Base-by-base conservation (phyloP, 106 monocot species). In the Xerophyta viscosa region DNA sequence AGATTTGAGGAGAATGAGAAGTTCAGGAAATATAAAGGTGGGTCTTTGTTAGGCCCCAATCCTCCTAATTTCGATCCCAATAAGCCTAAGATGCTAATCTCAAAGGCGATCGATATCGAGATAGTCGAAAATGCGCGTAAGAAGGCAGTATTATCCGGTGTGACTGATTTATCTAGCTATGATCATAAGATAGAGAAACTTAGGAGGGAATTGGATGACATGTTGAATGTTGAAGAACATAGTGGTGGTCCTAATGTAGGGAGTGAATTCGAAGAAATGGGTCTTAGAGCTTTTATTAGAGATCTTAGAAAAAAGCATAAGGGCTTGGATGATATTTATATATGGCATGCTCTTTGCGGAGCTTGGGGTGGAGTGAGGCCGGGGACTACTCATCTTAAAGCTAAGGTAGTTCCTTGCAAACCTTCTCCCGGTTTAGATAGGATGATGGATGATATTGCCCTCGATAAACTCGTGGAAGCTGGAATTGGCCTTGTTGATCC, bases 291-390 rank as follows among this genome's bases (percentile, higher is more conserved):
- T 5, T 71, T 81, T 29, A 64, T 52, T 3, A 64, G 63, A 20
- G 76, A 81, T 68, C 21, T 81, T 57, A 62, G 71, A 18, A 58
- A 22, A 7, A 65, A 20, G 50, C 67, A 75, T 24, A 22, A 41
- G 9, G 50, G 60, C 24, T 27, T 79, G 52, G 79, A 79, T 47
- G 79, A 79, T 61, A 50, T 79, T 10, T 73, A 73, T 47, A 68
- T 61, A 31, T 79, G 79, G 79, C 79, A 79, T 15, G 79, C 79
- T 13, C 79, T 73, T 0, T 68, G 69, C 29, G 79, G 79, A 14
- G 79, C 72, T 44, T 79, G 73, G 79, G 79, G 79, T 1, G 73
- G 73, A 20, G 65, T 69, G 21, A 54, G 54, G 37, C 68, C 72
- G 0, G 79, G 73, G 2, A 29, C 61, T 2, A 74, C 60, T 9